Conservation (phyloP, 129 eudicot species). For the Chrysanthemum seticuspe region DNA sequence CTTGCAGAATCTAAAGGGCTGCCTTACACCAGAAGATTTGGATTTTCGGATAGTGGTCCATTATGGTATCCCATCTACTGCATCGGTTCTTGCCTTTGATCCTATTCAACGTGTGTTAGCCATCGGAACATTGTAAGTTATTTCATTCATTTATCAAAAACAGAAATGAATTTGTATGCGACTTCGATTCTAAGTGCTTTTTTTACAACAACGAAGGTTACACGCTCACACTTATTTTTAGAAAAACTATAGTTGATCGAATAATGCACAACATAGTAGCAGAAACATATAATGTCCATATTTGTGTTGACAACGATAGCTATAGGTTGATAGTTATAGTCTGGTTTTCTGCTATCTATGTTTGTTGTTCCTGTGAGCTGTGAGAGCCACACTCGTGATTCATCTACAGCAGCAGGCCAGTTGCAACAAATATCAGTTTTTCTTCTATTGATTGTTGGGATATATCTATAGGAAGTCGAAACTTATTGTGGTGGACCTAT, state of each 20-base stretch:
- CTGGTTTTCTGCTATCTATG: too few relatives aligned
- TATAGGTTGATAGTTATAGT: neutral
- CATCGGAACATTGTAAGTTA: slow-evolving; percentile 84
- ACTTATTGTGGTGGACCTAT: too few relatives aligned
- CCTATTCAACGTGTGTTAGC: slow-evolving; percentile 88
- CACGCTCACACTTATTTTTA: slow-evolving; percentile 10
- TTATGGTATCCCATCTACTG: slow-evolving; percentile 84
- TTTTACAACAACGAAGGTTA: slow-evolving; percentile 16
- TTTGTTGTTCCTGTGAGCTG: too few relatives aligned
- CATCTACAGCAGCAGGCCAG: too few relatives aligned
- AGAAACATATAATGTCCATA: slow-evolving; percentile 13
- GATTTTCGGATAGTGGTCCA: slow-evolving; percentile 60
- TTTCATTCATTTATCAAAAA: too few relatives aligned
- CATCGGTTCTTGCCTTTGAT: slow-evolving; percentile 86
- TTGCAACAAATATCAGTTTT: too few relatives aligned
- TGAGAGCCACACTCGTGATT: too few relatives aligned
- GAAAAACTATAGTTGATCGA: neutral
- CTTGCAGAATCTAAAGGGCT: slow-evolving; percentile 40
- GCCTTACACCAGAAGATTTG: slow-evolving; percentile 54
- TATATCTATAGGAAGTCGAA: too few relatives aligned
- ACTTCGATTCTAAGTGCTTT: neutral
- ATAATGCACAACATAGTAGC: neutral
- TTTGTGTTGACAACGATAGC: neutral
- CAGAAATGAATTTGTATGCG: neutral
- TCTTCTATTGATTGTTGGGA: too few relatives aligned